These are phyloP conservation scores for Artemisia argyi DNA, from an alignment of 129 eudicot species.

Conservation along the genomic window DNA sequence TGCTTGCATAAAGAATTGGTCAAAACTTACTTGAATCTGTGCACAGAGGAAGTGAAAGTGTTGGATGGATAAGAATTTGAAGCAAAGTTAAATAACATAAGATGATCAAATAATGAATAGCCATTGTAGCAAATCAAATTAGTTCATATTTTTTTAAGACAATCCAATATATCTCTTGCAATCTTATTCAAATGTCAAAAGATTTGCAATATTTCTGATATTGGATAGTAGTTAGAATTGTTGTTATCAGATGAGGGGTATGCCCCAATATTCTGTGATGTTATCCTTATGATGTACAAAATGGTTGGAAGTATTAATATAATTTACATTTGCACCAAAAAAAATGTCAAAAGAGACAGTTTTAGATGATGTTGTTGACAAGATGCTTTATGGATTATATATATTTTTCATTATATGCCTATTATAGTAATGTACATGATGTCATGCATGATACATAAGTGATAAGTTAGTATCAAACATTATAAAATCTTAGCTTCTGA, in stretches of 20 bases:
- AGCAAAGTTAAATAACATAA: constrained; percentile 33
- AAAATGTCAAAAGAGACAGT: too few relatives aligned
- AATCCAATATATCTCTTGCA: constrained; percentile 17
- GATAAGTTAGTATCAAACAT: background rate
- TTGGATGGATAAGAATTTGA: constrained; percentile 33
- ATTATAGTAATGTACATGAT: constrained; percentile 16
- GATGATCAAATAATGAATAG: constrained; percentile 24
- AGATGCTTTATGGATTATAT: background rate
- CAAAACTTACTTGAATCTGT: constrained; percentile 56
- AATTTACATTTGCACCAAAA: too few relatives aligned
- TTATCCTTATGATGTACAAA: too few relatives aligned
- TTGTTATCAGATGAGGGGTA: too few relatives aligned
- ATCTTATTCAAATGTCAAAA: constrained; percentile 14
- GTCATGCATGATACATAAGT: constrained; percentile 13
- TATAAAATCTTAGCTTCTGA: constrained; percentile 15
- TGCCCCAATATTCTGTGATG: too few relatives aligned
- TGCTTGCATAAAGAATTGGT: background rate
- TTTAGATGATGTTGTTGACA: constrained; percentile 21
- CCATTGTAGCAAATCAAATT: constrained; percentile 35
- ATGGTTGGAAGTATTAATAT: too few relatives aligned
- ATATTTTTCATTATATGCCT: background rate
- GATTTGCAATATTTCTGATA: too few relatives aligned
- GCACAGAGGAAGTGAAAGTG: constrained; percentile 51
- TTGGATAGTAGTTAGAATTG: too few relatives aligned
- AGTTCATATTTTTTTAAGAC: constrained; percentile 17